phyloP scores from a whole-genome alignment of 352 stramenopile species.

The Globisporangium cylindrosporum region DNA sequence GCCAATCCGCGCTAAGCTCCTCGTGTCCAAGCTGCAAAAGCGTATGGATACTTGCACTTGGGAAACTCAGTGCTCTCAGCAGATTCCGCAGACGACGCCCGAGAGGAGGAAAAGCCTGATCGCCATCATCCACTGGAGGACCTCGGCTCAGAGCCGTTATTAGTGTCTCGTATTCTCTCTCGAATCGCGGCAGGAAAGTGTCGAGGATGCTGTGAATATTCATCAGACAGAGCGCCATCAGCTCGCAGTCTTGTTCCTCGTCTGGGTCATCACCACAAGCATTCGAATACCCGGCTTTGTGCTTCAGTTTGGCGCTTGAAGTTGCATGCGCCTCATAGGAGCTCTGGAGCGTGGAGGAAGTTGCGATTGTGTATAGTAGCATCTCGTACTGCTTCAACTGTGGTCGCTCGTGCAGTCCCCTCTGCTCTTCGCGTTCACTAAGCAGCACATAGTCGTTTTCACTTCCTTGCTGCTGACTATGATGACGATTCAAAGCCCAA shows the following conservation, averaged over 20 bases:
- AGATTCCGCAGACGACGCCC: conserved; percentile 26
- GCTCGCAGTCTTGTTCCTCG: conserved; percentile 26
- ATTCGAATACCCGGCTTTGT: background rate
- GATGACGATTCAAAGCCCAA: background rate
- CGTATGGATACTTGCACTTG: conserved; percentile 28
- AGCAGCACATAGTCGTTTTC: conserved; percentile 3
- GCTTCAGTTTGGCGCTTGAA: background rate
- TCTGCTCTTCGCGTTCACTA: background rate
- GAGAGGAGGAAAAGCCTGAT: background rate
- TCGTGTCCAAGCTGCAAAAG: conserved; percentile 26
- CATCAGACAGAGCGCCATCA: conserved; percentile 57
- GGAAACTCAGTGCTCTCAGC: conserved; percentile 43
- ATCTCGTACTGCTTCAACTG: conserved; percentile 14
- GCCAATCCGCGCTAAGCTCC: conserved; percentile 24
- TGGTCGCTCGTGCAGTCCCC: background rate
- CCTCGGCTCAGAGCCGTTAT: conserved; percentile 10
- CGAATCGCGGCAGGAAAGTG: conserved; percentile 27
- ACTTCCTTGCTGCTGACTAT: background rate
- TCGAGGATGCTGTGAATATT: conserved; percentile 67
- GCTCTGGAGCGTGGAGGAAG: conserved; percentile 9
- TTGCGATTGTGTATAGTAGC: conserved; percentile 15
- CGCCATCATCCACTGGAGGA: conserved; percentile 7
- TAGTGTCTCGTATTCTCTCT: conserved; percentile 16
- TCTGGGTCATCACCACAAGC: background rate
- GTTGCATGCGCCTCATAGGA: conserved; percentile 6